A percentile compares a stretch with the other conserved stretches of the same genome.
These are phyloP conservation scores for Pyrenula aspistea DNA, from an alignment of 495 filamentous ascomycete genomes.

Conservation along the genomic window DNA sequence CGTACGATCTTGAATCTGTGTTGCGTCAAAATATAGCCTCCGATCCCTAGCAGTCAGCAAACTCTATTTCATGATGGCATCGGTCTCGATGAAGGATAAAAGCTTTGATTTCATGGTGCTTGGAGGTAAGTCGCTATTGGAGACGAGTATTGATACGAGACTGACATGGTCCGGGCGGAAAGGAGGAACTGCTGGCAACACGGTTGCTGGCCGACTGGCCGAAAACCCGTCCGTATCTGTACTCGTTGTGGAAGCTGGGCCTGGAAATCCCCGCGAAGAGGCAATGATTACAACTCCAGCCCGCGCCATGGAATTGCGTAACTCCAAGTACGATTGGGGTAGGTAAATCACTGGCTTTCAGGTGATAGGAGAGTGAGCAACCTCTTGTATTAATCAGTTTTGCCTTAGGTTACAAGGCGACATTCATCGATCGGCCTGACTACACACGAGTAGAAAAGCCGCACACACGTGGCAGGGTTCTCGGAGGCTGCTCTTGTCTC, in stretches of 20 bases:
- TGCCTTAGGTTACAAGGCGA: constrained; percentile 37
- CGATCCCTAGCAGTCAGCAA: neutral
- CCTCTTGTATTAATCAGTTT: neutral
- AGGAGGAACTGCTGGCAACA: constrained; percentile 40
- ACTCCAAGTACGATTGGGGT: constrained; percentile 44
- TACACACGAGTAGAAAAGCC: constrained; percentile 52
- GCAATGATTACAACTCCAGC: constrained; percentile 31
- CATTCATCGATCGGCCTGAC: constrained; percentile 47
- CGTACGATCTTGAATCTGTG: neutral
- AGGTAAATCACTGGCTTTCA: neutral
- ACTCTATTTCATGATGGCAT: neutral
- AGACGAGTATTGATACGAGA: neutral
- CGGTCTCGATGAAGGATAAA: neutral
- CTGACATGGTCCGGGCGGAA: neutral
- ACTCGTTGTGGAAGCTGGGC: constrained; percentile 44
- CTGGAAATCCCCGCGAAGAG: constrained; percentile 23
- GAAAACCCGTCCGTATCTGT: constrained; percentile 18
- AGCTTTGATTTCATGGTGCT: neutral
- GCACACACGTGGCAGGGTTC: constrained; percentile 41
- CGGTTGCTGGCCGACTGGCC: constrained; percentile 35
- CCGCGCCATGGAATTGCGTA: constrained; percentile 26
- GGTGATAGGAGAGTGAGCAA: neutral
- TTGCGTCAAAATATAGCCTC: neutral
- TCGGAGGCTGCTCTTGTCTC: constrained; percentile 37
- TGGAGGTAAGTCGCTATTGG: neutral